Percentiles rank a stretch among this genome's conserved stretches.
Conservation (phyloP, 2,329 filamentous ascomycete genomes). For the Didymella exigua region DNA sequence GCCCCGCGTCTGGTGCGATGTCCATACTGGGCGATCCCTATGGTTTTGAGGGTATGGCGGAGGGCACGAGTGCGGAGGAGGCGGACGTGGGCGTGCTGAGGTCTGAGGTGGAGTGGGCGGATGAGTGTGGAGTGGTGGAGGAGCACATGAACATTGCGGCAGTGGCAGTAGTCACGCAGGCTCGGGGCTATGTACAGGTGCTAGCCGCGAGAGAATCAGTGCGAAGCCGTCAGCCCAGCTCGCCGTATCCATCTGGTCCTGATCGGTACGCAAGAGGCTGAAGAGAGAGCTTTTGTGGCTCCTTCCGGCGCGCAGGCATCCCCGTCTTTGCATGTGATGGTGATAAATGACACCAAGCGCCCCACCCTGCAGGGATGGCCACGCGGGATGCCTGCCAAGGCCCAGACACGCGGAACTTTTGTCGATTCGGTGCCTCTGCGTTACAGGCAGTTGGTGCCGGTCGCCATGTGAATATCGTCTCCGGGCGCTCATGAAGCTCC, state of each 20-base stretch:
- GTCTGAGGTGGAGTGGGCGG: not conserved
- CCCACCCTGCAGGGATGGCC: slow-evolving; percentile 10
- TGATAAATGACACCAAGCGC: slow-evolving; percentile 18
- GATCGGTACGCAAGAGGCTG: slow-evolving; percentile 10
- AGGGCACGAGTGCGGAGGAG: not conserved
- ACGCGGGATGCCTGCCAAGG: slow-evolving; percentile 11
- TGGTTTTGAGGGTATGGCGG: not conserved
- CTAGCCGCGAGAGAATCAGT: not conserved
- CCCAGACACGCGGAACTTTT: slow-evolving; percentile 6
- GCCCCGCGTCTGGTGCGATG: slow-evolving; percentile 34
- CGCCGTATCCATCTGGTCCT: slow-evolving; percentile 10
- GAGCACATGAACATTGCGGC: not conserved
- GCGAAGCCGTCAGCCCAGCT: slow-evolving; percentile 2
- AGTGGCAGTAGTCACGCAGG: slow-evolving; percentile 13
- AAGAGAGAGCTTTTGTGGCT: slow-evolving; percentile 10
- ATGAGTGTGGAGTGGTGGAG: slow-evolving; percentile 15
- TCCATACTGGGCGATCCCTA: slow-evolving; percentile 1
- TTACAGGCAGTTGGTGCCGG: not conserved
- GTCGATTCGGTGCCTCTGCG: not conserved
- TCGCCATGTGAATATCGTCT: not conserved
- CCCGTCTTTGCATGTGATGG: slow-evolving; percentile 12
- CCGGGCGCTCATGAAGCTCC: slow-evolving; percentile 15
- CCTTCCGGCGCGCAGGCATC: slow-evolving; percentile 23
- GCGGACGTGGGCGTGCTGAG: slow-evolving; percentile 17
- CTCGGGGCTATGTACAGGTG: not conserved